Evolutionary conservation across 768 basidiomycete species (phyloP), one percentile per base, ranked within the genome.

Genomic region (Rhizopogon sp.): DNA sequence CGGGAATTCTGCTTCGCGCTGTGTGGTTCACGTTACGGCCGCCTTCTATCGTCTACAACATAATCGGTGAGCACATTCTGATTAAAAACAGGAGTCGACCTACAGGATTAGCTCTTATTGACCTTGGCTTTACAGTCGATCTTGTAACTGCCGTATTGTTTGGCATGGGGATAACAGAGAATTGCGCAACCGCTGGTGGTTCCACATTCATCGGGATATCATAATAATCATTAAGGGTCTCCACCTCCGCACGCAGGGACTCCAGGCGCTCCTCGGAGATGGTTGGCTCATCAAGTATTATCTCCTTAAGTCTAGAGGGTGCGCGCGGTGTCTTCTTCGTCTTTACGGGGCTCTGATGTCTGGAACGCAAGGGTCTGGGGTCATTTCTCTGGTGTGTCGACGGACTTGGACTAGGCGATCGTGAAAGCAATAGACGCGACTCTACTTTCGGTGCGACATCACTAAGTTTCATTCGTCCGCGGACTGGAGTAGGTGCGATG

Each of bases 401-500:
- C 25, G 50, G 54, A 6, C 58, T 55, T 31, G 64, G 58, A 5
- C 64, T 60, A 41, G 33, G 55, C 1, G 58, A 56, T n/a, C 22
- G 42, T 14, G 50, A 43, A 10, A 44, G 52, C 9, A 25, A 47
- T 31, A 56, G 14, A 17, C 55, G 45, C n/a, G 16, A 42, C 13
- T 57, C 46, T 29, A 70, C 72, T 56, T 65, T 70, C 61, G 78
- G 76, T 25, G 75, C 74, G 8, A 78, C 65, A 43, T 79, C 75
- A 35, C 66, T 69, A 55, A 76, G 65, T 20, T 75, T 73, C 45
- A 76, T 64, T 50, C 67, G 67, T 59, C 62, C 70, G 57, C 66
- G 67, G 62, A 57, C 61, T 47, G 67, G 53, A 7, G 14, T 49
- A 41, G 56, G 58, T 28, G 67, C 52, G 45, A 74, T 65, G 14